Base-by-base conservation (phyloP, 768 basidiomycete species). In the Mycena rebaudengoi region DNA sequence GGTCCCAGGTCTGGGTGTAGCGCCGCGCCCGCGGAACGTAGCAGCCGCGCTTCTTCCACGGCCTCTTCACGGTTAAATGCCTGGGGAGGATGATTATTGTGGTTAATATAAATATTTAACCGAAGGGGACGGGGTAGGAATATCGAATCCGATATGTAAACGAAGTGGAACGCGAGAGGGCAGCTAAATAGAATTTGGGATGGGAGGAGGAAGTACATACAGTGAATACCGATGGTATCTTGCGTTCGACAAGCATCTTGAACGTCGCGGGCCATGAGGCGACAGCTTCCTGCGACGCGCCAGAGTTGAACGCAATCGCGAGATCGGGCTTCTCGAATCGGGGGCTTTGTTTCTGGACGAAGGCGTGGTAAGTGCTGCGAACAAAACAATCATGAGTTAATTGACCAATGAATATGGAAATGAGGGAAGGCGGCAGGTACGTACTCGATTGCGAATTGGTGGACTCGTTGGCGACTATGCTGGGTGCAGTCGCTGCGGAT, bases 361-460 rank as follows among this genome's bases (percentile, higher is more conserved):
- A 62, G 46, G 12, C 46, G 45, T 66, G 60, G 54, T 66, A 66
- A 13, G 53, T 57, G 46, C 65, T 66, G 40, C n/a, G n/a, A n/a
- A 6, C 5, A n/a, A 56, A 11, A 41, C n/a, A 21, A 44, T 20
- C 21, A 20, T 32, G 10, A 3, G 18, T n/a, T 14, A 14, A n/a
- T n/a, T n/a, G n/a, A n/a, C n/a, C n/a, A n/a, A n/a, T n/a, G 1
- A 21, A 23, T n/a, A 16, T 26, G 16, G 7, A 13, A 35, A 39
- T n/a, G n/a, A 40, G n/a, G n/a, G n/a, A n/a, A n/a, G n/a, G n/a
- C n/a, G n/a, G n/a, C n/a, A n/a, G n/a, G n/a, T n/a, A 29, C 54
- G 37, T 18, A 66, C 64, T 66, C 54, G 14, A 48, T 2, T 1
- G 35, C 48, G n/a, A 56, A 45, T 23, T 56, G 49, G 43, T 66